phyloP scores from a whole-genome alignment of 768 basidiomycete species.

The Dentipellis sp. region DNA sequence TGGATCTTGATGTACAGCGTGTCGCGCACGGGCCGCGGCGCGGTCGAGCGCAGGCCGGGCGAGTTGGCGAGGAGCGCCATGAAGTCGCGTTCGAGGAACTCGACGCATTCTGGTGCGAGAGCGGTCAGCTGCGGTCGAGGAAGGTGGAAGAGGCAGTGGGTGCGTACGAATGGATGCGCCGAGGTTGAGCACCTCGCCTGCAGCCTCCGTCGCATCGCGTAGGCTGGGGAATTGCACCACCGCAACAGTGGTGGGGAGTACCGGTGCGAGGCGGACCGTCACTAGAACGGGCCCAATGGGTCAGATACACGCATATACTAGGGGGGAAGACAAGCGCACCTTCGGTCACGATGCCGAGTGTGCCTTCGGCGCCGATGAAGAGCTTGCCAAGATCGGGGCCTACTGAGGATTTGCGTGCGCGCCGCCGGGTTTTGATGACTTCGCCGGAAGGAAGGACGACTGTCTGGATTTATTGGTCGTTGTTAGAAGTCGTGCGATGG shows the following conservation, averaged over 20 bases:
- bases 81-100: constrained; percentile 75
- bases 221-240: constrained; percentile 84
- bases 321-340: constrained; percentile 27
- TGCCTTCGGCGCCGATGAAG: constrained; percentile 87
- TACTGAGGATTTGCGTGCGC: constrained; percentile 76
- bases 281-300: constrained; percentile 31
- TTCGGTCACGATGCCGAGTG: constrained; percentile 84
- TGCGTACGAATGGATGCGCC: constrained; percentile 68
- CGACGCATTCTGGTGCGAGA: constrained; percentile 60
- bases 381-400: constrained; percentile 84
- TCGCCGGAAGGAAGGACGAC: constrained; percentile 80
- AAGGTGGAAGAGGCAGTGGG: not conserved
- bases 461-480: constrained; percentile 37
- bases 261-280: constrained; percentile 73
- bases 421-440: constrained; percentile 76
- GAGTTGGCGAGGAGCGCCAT: constrained; percentile 14
- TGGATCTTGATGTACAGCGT: constrained; percentile 91
- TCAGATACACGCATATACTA: not conserved
- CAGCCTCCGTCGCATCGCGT: constrained; percentile 66
- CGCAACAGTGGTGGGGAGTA: constrained; percentile 76
- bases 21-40: constrained; percentile 60
- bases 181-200: constrained; percentile 67
- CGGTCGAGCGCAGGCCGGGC: constrained; percentile 56
- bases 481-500: not conserved
- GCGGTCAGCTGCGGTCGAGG: too few species aligned